These are phyloP conservation scores for Pythium diclinum DNA, from an alignment of 352 stramenopile genomes.

Conservation along the genomic window DNA sequence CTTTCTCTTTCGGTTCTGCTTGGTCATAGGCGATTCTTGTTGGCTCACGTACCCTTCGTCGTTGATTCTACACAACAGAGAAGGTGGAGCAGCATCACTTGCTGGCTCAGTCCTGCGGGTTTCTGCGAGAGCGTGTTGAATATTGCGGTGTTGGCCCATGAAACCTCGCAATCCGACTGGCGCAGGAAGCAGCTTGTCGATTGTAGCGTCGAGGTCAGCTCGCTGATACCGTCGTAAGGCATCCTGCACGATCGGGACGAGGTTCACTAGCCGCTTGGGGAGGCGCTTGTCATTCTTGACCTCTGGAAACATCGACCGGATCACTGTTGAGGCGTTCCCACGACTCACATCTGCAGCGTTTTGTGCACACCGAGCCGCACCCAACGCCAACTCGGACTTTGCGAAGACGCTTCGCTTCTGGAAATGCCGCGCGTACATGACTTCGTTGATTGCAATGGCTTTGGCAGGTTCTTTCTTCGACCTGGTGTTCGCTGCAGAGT, in stretches of 20 bases:
- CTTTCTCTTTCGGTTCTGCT: slow-evolving; percentile 42
- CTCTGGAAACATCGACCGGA: slow-evolving; percentile 46
- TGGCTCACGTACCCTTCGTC: slow-evolving; percentile 66
- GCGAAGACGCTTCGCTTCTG: slow-evolving; percentile 36
- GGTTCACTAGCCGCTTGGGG: slow-evolving; percentile 51
- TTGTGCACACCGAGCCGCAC: background rate
- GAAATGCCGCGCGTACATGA: slow-evolving; percentile 56
- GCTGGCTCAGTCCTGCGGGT: background rate
- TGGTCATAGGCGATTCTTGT: slow-evolving; percentile 13
- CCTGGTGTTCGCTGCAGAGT: background rate
- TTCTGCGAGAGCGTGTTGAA: slow-evolving; percentile 13
- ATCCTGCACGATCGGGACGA: slow-evolving; percentile 55
- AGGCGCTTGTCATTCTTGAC: slow-evolving; percentile 36
- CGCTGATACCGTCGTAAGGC: slow-evolving; percentile 41
- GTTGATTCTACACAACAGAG: background rate
- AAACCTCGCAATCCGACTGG: slow-evolving; percentile 39
- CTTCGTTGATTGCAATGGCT: slow-evolving; percentile 52
- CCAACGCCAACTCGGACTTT: slow-evolving; percentile 29
- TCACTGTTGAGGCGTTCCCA: slow-evolving; percentile 35
- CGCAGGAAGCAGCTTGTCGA: slow-evolving; percentile 33
- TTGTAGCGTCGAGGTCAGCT: slow-evolving; percentile 34
- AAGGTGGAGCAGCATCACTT: background rate
- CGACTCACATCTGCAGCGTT: slow-evolving; percentile 30
- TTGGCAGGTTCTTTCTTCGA: background rate
- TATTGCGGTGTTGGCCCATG: slow-evolving; percentile 35